Evolutionary conservation across 2,329 filamentous ascomycete species (phyloP).

Genomic region (Pseudofabraea citricarpa): DNA sequence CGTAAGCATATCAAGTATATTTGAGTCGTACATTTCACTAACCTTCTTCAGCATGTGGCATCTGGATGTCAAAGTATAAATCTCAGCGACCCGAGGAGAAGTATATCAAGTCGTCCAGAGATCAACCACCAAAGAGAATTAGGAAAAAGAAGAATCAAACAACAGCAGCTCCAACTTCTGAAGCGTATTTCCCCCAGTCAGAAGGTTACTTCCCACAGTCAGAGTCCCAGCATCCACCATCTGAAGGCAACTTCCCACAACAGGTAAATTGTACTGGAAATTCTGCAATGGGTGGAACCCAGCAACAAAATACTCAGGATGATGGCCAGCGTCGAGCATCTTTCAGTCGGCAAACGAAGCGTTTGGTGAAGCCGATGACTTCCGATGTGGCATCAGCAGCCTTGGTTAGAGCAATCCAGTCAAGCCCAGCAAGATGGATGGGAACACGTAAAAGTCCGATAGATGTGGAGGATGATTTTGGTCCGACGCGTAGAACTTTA

Average conservation of each 20-base stretch:
- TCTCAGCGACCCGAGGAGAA: slow-evolving; percentile 75
- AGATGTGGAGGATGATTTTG: slow-evolving; percentile 43
- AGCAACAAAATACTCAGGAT: slow-evolving; percentile 2
- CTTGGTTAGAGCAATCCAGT: slow-evolving; percentile 26
- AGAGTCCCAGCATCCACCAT: slow-evolving; percentile 13
- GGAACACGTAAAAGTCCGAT: slow-evolving; percentile 56
- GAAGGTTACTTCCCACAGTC: slow-evolving; percentile 32
- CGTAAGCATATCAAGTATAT: too few relatives aligned
- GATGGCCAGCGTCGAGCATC: slow-evolving; percentile 15
- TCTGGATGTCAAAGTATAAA: slow-evolving; percentile 90
- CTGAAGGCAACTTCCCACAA: slow-evolving; percentile 15
- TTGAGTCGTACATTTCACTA: too few relatives aligned
- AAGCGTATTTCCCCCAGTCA: slow-evolving; percentile 44
- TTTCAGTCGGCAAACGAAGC: slow-evolving; percentile 21
- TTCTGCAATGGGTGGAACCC: slow-evolving; percentile 5
- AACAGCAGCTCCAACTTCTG: slow-evolving; percentile 38
- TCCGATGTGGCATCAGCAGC: slow-evolving; percentile 25
- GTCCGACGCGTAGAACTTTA: slow-evolving; percentile 61
- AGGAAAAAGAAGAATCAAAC: slow-evolving; percentile 38
- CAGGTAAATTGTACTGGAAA: slow-evolving; percentile 9
- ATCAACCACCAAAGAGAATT: slow-evolving; percentile 26
- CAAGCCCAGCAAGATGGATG: slow-evolving; percentile 33
- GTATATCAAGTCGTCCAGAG: slow-evolving; percentile 59
- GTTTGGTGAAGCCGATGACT: slow-evolving; percentile 24
- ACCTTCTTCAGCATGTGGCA: slow-evolving; percentile 64